Conservation (phyloP, 164 flowering plant genomes). For the Vitis cinerea region DNA sequence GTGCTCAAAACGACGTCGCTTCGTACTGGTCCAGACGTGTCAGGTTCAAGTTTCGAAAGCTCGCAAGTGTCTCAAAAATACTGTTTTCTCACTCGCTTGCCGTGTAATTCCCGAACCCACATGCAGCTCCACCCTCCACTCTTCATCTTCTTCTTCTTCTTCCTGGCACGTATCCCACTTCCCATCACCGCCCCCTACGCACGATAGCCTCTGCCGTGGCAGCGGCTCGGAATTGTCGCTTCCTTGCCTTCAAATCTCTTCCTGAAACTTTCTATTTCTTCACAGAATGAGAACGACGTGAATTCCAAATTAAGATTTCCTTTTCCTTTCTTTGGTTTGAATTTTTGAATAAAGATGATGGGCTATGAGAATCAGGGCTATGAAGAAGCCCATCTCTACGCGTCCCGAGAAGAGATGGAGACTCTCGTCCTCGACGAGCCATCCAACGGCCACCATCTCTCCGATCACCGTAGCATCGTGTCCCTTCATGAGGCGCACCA, state of each 20-base stretch:
- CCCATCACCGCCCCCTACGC: not conserved
- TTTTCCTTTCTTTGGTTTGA: no score
- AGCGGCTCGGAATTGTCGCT: no score
- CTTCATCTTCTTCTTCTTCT: not conserved
- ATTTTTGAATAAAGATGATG: conserved; percentile 6
- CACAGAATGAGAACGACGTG: no score
- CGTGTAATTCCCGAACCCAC: conserved; percentile 3
- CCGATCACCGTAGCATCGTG: not conserved
- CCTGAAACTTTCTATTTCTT: no score
- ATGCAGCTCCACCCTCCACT: not conserved
- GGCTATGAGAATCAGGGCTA: not conserved
- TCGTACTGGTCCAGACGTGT: no score
- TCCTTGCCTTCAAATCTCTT: no score
- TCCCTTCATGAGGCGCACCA: not conserved
- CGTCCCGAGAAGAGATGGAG: conserved; percentile 20
- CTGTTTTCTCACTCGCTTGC: conserved; percentile 5
- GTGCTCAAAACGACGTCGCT: no score
- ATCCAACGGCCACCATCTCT: conserved; percentile 11
- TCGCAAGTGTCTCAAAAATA: no score
- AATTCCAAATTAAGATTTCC: no score
- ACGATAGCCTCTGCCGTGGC: not conserved
- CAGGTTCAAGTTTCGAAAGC: no score
- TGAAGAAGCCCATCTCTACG: conserved; percentile 11
- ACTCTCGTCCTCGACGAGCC: conserved; percentile 19
- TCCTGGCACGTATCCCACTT: not conserved